Base-by-base conservation (phyloP, 768 basidiomycete species). In the Gautieria morchelliformis region DNA sequence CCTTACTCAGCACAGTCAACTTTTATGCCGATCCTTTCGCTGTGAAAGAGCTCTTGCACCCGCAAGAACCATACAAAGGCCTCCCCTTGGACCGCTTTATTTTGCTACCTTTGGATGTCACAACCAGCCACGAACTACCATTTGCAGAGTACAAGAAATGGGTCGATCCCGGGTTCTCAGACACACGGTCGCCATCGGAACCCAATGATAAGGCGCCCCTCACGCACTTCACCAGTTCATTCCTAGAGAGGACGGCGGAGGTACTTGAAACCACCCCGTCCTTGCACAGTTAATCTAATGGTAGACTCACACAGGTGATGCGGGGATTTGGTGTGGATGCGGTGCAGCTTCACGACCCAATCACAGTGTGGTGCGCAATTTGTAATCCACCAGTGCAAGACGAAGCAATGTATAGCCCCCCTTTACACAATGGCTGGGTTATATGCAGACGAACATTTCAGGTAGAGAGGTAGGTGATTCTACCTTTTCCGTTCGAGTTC, bases 261-360 rank as follows among this genome's bases (percentile, higher is more conserved):
- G 71, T 57, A 30, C 4, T 3, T 9, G 14, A 3, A 14, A 37
- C 35, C 35, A 10, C 14, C 10, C 35, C 10, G 35, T 9, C 8
- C 35, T 14, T 8, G 24, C 22, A 33, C 45, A 33, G 30, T 33
- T 27, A 2, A 30, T 22, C 24, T 19, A 15, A 33, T 49, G 4
- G 27, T 12, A 33, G 27, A n/a, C 8, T 32, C n/a, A 45, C 19
- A 55, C 17, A 57, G 56, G 27, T 93, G 52, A 92, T 94, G 86
- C 58, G 81, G n/a, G 64, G 75, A 50, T 92, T 82, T 59, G 91
- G 91, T 8, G 83, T 85, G 60, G 92, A 94, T 66, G 85, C 79
- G 5, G 79, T 96, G 81, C 89, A 93, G 70, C 76, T 94, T 56
- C 93, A 97, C 64, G 93, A 97, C 63, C 87, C 93, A 46, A 83